phyloP scores from a whole-genome alignment of 305 asterid genomes.

The Striga hermonthica region DNA sequence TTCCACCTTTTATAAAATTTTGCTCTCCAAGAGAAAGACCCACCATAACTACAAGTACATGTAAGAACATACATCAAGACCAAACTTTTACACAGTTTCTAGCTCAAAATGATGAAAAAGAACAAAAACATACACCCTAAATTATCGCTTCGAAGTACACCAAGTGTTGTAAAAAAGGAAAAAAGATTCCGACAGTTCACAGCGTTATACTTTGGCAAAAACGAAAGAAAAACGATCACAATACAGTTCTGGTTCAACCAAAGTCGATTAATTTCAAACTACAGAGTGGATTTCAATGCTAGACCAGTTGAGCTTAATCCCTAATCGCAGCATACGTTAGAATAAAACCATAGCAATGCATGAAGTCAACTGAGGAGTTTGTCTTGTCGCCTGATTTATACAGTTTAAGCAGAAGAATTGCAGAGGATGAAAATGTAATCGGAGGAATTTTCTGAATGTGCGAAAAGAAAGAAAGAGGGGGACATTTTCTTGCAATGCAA shows the following conservation, averaged over 20 bases:
- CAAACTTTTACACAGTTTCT: background rate
- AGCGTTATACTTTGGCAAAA: too few relatives aligned
- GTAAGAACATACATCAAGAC: background rate
- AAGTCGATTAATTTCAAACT: too few relatives aligned
- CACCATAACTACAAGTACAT: background rate
- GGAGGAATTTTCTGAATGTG: slow-evolving; percentile 1
- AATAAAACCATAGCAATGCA: background rate
- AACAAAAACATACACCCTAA: background rate
- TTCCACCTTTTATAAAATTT: slow-evolving; percentile 6
- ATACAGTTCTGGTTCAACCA: too few relatives aligned
- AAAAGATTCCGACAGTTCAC: too few relatives aligned
- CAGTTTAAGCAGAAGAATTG: slow-evolving; percentile 12
- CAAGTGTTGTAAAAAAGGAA: too few relatives aligned
- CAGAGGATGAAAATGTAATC: slow-evolving; percentile 19
- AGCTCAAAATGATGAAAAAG: background rate
- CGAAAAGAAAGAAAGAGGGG: slow-evolving; percentile 3
- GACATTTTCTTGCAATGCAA: slow-evolving; percentile 33
- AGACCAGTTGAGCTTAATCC: slow-evolving; percentile 24
- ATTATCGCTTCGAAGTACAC: background rate
- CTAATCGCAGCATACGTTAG: background rate
- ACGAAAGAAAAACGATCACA: too few relatives aligned
- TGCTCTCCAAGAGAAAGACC: slow-evolving; percentile 14
- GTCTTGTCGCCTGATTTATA: slow-evolving; percentile 29
- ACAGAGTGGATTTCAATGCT: background rate
- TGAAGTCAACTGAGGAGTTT: background rate